Conservation (phyloP, 2,329 filamentous ascomycete species). For the Acrocalymma vagum region DNA sequence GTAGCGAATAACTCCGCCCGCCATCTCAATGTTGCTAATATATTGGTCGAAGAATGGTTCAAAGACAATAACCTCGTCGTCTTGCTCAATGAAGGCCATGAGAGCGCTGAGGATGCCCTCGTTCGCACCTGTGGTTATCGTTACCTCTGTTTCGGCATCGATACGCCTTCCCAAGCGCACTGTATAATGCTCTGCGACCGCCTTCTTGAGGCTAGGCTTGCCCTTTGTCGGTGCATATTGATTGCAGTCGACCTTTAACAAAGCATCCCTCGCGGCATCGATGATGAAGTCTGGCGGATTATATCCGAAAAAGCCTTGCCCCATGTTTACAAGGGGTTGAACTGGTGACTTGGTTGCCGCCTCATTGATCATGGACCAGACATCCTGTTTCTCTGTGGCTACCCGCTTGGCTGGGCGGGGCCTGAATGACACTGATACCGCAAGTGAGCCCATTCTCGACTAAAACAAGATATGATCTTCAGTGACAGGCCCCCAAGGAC, state of each 20-base stretch:
- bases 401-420: slow-evolving; percentile 64
- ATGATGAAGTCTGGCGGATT: slow-evolving; percentile 89
- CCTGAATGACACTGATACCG: too few species aligned
- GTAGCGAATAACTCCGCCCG: slow-evolving; percentile 88
- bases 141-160: slow-evolving; percentile 86
- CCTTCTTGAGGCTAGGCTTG: slow-evolving; percentile 84
- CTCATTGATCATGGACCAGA: slow-evolving; percentile 71
- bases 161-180: slow-evolving; percentile 80
- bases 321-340: slow-evolving; percentile 70
- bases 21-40: slow-evolving; percentile 96
- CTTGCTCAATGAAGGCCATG: slow-evolving; percentile 91
- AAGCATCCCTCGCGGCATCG: slow-evolving; percentile 83
- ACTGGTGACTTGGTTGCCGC: slow-evolving; percentile 67
- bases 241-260: slow-evolving; percentile 93
- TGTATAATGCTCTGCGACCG: slow-evolving; percentile 91
- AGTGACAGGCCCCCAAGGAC: too few species aligned
- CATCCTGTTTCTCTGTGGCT: slow-evolving; percentile 65
- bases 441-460: too few species aligned
- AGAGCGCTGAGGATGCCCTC: slow-evolving; percentile 92
- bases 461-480: too few species aligned
- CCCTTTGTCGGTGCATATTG: slow-evolving; percentile 97
- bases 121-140: slow-evolving; percentile 87
- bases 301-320: slow-evolving; percentile 81
- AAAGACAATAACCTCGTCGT: slow-evolving; percentile 93
- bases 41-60: slow-evolving; percentile 98